A percentile compares a stretch with the other conserved stretches of the same genome.
phyloP scores from a whole-genome alignment of 768 basidiomycete species.

The Mycena vitilis region DNA sequence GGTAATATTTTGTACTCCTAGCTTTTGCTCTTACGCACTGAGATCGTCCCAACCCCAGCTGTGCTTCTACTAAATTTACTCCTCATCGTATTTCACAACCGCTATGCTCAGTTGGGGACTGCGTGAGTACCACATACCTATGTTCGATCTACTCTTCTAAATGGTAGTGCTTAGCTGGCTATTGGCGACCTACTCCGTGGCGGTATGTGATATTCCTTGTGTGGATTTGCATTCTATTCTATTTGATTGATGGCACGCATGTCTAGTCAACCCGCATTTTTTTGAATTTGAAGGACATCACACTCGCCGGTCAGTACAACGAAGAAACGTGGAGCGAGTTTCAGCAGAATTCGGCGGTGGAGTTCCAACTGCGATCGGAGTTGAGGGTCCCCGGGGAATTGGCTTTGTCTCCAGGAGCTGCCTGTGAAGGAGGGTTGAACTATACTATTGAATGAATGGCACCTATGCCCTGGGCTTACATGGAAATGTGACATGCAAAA shows the following conservation, averaged over 20 bases:
- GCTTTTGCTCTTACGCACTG: no score
- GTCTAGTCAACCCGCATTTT: conserved; percentile 28
- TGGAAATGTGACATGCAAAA: no score
- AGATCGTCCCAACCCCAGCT: not conserved
- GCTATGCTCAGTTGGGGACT: conserved; percentile 21
- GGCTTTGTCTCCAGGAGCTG: no score
- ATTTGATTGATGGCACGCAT: no score
- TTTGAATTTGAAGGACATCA: conserved; percentile 17
- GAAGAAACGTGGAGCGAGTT: conserved; percentile 17
- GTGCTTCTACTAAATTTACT: conserved; percentile 16
- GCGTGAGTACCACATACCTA: no score
- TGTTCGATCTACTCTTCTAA: no score
- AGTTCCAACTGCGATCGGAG: not conserved
- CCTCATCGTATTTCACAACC: conserved; percentile 10
- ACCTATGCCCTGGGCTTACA: no score
- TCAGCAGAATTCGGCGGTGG: not conserved
- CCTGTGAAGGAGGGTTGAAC: not conserved
- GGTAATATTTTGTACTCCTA: not conserved
- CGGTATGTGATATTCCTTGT: not conserved
- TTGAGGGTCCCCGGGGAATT: not conserved
- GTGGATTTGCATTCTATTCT: no score
- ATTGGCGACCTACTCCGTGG: conserved; percentile 22
- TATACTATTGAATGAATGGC: no score
- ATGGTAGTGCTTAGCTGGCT: conserved; percentile 12
- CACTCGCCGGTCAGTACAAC: not conserved